Evolutionary conservation across 2,329 filamentous ascomycete genomes (phyloP).

Genomic region (Mycosphaerella arachidis): DNA sequence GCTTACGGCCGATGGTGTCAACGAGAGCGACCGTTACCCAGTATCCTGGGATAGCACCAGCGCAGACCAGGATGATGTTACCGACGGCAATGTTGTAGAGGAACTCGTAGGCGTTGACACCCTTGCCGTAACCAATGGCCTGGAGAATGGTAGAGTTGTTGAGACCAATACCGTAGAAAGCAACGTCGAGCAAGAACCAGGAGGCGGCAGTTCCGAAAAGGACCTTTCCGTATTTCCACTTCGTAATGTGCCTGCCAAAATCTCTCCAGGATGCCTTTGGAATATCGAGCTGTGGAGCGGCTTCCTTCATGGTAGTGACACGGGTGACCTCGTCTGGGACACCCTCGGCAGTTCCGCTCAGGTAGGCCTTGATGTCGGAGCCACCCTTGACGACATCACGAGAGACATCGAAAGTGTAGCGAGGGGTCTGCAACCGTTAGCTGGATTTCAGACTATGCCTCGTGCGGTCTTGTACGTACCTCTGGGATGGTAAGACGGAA

Average conservation of each 20-base stretch:
- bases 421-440: conserved; percentile 60
- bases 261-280: conserved; percentile 69
- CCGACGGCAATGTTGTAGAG: conserved; percentile 72
- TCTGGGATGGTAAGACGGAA: conserved; percentile 84
- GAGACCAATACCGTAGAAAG: conserved; percentile 57
- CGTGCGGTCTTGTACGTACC: conserved; percentile 34
- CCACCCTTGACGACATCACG: conserved; percentile 70
- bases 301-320: conserved; percentile 53
- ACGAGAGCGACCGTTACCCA: conserved; percentile 73
- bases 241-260: conserved; percentile 65
- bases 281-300: conserved; percentile 53
- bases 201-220: conserved; percentile 76
- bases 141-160: conserved; percentile 70
- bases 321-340: conserved; percentile 63
- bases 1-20: conserved; percentile 71
- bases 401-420: conserved; percentile 79
- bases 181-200: conserved; percentile 74
- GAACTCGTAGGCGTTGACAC: conserved; percentile 61
- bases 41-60: conserved; percentile 75
- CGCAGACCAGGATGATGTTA: conserved; percentile 73
- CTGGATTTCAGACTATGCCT: conserved; percentile 29
- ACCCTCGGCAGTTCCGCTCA: conserved; percentile 60
- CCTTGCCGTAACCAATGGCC: conserved; percentile 66
- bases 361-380: conserved; percentile 70
- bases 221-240: conserved; percentile 67